Evolutionary conservation across 1,284 basidiomycete genomes (phyloP), one percentile per base, ranked within the genome.

Genomic region (Rhodotorula sp.): DNA sequence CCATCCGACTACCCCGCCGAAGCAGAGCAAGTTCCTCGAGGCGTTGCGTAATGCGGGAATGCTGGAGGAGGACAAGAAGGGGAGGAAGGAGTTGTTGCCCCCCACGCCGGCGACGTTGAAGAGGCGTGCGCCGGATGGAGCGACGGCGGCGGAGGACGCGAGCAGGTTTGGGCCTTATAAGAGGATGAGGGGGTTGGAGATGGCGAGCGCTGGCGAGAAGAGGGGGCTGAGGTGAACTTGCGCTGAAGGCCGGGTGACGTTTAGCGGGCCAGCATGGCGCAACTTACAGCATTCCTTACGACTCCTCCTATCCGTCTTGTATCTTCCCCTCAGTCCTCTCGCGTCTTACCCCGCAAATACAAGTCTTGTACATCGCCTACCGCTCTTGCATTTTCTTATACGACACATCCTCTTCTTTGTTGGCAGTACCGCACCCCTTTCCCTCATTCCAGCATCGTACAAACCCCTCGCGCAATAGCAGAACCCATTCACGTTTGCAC

Each of bases 81-180:
- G 15, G 7, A 22, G 20, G n/a, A 39, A 24, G 48, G 52, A 47
- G 46, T 39, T 54, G n/a, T 54, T 72, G 10, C 70, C 70, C 15
- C 70, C 70, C 0, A 72, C 70, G 29, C 70, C 70, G 4, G 67
- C 62, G 24, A 72, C 70, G 59, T 29, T 67, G 30, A 68, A 68
- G 53, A 60, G 49, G 36, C 48, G 27, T 48, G 46, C 27, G 39
- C 44, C 53, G 3, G 29, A 8, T 15, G 22, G 22, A 9, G 32
- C 52, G 39, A 30, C 61, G 36, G 27, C 46, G 44, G 29, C 17
- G 27, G 32, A 32, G 22, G 44, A n/a, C 15, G 61, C 17, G 11
- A 34, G 24, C 15, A 24, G 46, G 22, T 15, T 13, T 5, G 56
- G 48, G 36, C 48, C 11, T 22, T 52, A 59, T 27, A 66, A 66